Base-by-base conservation (phyloP, 2,329 filamentous ascomycete species). In the Neurospora sp. region DNA sequence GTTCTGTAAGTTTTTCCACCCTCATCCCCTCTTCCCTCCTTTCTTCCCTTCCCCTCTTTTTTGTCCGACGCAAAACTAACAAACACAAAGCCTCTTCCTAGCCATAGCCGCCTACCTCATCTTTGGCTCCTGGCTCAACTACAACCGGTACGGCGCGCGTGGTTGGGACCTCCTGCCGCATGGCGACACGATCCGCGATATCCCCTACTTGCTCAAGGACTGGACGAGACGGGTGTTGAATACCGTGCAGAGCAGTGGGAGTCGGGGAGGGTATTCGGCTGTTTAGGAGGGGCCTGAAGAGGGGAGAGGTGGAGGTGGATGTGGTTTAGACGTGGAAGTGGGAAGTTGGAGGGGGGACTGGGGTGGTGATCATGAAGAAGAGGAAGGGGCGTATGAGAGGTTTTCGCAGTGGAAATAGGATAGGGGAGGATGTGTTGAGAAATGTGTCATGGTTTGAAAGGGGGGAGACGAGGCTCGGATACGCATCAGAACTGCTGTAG, bases 111-210 rank as follows among this genome's bases (percentile, higher is more conserved):
- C 94, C 33, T 99, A 98, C 82, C 89, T 99, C 74, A 97, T 98
- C 79, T 98, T 98, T 78, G 94, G 95, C 73, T 97, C 94, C 23
- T 99, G 96, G 96, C 89, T 98, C 79, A 98, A 98, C 84, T 98
- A 98, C 86, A 97, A 93, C 83, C 92, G 94, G 72, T 97, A 97
- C 80, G 95, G 95, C 66, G 94, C 95, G 68, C 87, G 95, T 65
- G 96, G 96, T 70, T 98, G 94, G 94, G 96, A 98, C 77, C 86
- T 97, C 19, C 84, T 98, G 19, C 96, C 96, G 15, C 95, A 98
- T 78, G 92, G 92, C 74, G 96, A 99, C 80, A 91, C 92, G 0
- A 91, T 98, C 75, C 90, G 95, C 73, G 96, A 99, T 77, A 82
- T 97, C 23, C 96, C 96, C 3, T 98, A 97, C 78, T 86, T 98